Evolutionary conservation across 345 rosid genomes (phyloP).

Genomic region (Hirschfeldia incana): DNA sequence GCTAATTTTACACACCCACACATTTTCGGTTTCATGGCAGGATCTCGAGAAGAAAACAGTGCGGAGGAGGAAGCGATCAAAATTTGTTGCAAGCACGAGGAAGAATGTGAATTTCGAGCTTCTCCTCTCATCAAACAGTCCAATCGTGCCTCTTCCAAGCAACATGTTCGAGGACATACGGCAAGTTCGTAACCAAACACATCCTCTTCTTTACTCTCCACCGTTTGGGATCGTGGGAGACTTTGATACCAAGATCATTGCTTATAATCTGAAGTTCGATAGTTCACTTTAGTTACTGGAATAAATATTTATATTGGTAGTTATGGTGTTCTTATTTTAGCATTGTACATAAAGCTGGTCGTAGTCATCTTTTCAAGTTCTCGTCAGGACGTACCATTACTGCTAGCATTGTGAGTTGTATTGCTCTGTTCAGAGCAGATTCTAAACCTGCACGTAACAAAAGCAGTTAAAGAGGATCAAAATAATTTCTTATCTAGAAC

Average conservation of each 20-base stretch:
- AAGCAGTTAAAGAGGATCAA: too few species aligned
- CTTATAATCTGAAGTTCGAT: constrained; percentile 20
- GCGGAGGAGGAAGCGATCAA: constrained; percentile 13
- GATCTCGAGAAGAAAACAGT: constrained; percentile 66
- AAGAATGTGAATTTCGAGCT: constrained; percentile 44
- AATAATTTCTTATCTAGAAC: too few species aligned
- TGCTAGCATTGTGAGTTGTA: too few species aligned
- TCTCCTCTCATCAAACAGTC: constrained; percentile 57
- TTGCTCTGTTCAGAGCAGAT: too few species aligned
- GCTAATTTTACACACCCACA: not conserved
- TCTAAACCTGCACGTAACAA: too few species aligned
- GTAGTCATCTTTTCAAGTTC: too few species aligned
- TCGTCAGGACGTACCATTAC: too few species aligned
- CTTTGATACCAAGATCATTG: constrained; percentile 13
- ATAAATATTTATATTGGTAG: not conserved
- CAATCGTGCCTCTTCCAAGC: constrained; percentile 83
- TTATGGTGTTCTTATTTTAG: too few species aligned
- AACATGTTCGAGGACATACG: constrained; percentile 83
- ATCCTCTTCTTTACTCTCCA: not conserved
- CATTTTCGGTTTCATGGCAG: constrained; percentile 36
- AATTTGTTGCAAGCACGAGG: constrained; percentile 68
- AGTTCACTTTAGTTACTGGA: not conserved
- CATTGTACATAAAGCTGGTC: too few species aligned
- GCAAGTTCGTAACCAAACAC: constrained; percentile 51
- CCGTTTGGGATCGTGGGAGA: not conserved